Evolutionary conservation across 225 moss, liverwort and hornwort species (phyloP), one percentile per base, ranked within the genome.

Genomic region (Sphagnum contortum): DNA sequence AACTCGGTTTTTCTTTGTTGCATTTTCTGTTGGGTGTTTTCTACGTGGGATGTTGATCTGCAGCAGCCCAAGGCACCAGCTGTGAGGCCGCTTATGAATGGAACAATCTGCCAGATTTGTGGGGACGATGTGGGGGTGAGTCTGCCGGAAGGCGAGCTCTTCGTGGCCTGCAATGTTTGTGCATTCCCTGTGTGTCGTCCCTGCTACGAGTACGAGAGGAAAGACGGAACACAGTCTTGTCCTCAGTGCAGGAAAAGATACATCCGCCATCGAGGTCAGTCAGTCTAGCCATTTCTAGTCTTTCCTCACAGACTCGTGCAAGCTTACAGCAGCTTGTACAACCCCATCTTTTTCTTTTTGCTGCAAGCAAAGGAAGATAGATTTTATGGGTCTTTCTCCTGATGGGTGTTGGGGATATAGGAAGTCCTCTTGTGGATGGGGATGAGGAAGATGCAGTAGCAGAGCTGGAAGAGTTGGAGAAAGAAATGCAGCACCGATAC

Each of bases 141-240:
- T 4, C 29, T 29, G 29, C 48, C 47, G 6, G 90, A 84, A 52
- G 93, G 88, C 58, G 93, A 90, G 66, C 79, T 90, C 52, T 94
- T 94, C 45, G 93, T 88, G 2, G 93, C 90, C 9, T 94, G 93
- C 63, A 79, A 88, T 57, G 93, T 88, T 70, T 94, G 93, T 68
- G 93, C 48, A 50, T 94, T 90, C 44, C 93, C 93, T 0, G 93
- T 94, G 57, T 94, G 93, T 81, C 84, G 88, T 13, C 93, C 90
- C 55, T 94, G 93, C 68, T 94, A 90, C 47, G 90, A 90, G 57
- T 94, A 94, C 55, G 93, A 94, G 55, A 82, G 93, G 14, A 94
- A 90, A 79, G 93, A 94, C 58, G 93, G 93, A 45, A 94, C 77
- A 14, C 90, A 90, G 75, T 72, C 81, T n/a, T 94, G 93, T 47